Conservation (phyloP, 305 asterid genomes). For the Plantago coronopus region DNA sequence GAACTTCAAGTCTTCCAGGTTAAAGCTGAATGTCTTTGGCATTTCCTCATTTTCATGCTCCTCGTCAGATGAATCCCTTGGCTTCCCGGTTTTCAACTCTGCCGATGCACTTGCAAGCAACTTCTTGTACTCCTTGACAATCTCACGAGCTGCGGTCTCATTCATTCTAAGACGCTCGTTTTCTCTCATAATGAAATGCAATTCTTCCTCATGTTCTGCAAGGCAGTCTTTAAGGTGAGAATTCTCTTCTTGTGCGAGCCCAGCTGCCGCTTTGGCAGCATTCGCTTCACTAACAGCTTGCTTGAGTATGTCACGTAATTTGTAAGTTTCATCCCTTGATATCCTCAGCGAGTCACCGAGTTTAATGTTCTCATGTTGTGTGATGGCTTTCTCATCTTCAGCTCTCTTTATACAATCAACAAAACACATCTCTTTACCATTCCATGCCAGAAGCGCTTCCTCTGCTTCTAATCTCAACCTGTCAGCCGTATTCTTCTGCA, state of each 20-base stretch:
- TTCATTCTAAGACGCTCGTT: constrained; percentile 61
- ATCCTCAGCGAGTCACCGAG: constrained; percentile 44
- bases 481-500: constrained; percentile 46
- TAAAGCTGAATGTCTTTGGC: constrained; percentile 40
- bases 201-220: constrained; percentile 60
- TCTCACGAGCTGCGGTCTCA: constrained; percentile 62
- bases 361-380: constrained; percentile 41
- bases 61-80: constrained; percentile 19
- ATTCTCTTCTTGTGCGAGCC: constrained; percentile 78
- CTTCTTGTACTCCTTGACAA: constrained; percentile 53
- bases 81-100: constrained; percentile 32
- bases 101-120: constrained; percentile 49
- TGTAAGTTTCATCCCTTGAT: constrained; percentile 59
- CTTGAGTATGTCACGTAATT: constrained; percentile 73
- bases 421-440: constrained; percentile 76
- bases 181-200: constrained; percentile 52
- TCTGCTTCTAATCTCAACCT: constrained; percentile 69
- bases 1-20: constrained; percentile 47
- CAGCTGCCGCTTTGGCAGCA: constrained; percentile 85
- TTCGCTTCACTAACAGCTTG: constrained; percentile 83
- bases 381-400: constrained; percentile 58
- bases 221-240: constrained; percentile 63
- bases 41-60: constrained; percentile 14
- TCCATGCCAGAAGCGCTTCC: constrained; percentile 81
- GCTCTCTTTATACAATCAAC: constrained; percentile 70